Base-by-base conservation (phyloP, 805 yeast genomes). In the Candida sakaeoensis region DNA sequence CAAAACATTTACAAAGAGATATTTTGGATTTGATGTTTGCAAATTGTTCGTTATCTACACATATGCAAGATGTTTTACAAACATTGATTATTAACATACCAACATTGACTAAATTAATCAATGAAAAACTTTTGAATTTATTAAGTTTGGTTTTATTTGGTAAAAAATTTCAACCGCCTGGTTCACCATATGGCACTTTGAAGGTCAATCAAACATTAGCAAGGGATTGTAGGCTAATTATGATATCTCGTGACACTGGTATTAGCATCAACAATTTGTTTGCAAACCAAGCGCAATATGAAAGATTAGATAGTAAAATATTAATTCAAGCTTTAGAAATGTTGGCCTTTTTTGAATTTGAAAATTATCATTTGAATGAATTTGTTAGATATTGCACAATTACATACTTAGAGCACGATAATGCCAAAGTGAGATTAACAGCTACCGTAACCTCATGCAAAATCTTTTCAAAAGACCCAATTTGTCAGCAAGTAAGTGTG, bases 401-500 rank as follows among this genome's bases (percentile, higher is more conserved):
- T n/a, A 72, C 80, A 4, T 93, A 91, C 60, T 75, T 89, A 39
- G 93, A 87, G 39, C 91, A 86, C 57, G 82, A 78, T 38, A 80
- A 79, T 53, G 75, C 90, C 1, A 80, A 79, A 37, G 93, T 93
- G 5, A 74, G 98, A 42, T 79, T 84, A 54, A 75, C 82, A 1
- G 95, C 98, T 0, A 89, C 95, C 0, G 62, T 88, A 8, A 85
- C 96, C 0, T 82, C 96, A 1, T 79, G 95, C 51, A 74, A 76
- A 23, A 70, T 93, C 14, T 88, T 85, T 53, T 68, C 80, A 27
- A 76, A 77, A 30, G 96, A 89, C 51, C 82, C 93, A 1, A 85
- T 90, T n/a, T 81, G 93, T 47, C 76, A 75, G 45, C 95, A 88
- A 56, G 79, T 86, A 2, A 84, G 95, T 49, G 79, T 83, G 1